Percentiles rank a stretch among this genome's conserved stretches.
Evolutionary conservation across 257 asterid genomes (phyloP).

Genomic region (Gentiana straminea): DNA sequence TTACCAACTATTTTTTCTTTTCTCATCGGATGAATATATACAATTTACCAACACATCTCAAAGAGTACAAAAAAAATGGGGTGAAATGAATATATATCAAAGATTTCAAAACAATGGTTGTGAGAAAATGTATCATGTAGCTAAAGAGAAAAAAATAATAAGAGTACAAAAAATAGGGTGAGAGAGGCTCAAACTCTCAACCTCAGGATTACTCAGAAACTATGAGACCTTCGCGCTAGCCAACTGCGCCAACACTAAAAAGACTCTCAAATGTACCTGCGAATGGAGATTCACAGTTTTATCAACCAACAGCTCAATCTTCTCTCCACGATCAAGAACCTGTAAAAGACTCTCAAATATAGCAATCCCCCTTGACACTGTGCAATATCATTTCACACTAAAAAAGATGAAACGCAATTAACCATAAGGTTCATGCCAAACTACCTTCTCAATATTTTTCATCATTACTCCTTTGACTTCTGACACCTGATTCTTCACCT

Average conservation of each 20-base stretch:
- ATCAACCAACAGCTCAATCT: slow-evolving; percentile 85
- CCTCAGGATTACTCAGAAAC: too few relatives aligned
- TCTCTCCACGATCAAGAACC: slow-evolving; percentile 98
- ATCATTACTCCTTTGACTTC: slow-evolving; percentile 99
- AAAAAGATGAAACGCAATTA: not conserved
- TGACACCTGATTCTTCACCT: slow-evolving; percentile 93
- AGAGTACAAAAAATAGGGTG: not conserved
- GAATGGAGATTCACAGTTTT: slow-evolving; percentile 86
- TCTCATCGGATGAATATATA: too few relatives aligned
- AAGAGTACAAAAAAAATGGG: not conserved
- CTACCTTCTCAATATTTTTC: slow-evolving; percentile 94
- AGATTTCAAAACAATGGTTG: not conserved
- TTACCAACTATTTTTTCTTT: too few relatives aligned
- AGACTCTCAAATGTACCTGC: slow-evolving; percentile 35
- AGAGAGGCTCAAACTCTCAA: slow-evolving; percentile 7
- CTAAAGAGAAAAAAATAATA: not conserved
- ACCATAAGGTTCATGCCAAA: not conserved
- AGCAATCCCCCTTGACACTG: not conserved
- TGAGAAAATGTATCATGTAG: not conserved
- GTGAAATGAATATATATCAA: too few relatives aligned
- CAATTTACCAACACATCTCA: too few relatives aligned
- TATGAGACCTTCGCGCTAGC: too few relatives aligned
- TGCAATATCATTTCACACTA: not conserved
- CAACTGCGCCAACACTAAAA: too few relatives aligned
- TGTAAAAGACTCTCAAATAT: slow-evolving; percentile 16